Percentiles rank a stretch among this genome's conserved stretches.
These are phyloP conservation scores for Mycena vulgaris DNA, from an alignment of 768 basidiomycete species.

Conservation along the genomic window DNA sequence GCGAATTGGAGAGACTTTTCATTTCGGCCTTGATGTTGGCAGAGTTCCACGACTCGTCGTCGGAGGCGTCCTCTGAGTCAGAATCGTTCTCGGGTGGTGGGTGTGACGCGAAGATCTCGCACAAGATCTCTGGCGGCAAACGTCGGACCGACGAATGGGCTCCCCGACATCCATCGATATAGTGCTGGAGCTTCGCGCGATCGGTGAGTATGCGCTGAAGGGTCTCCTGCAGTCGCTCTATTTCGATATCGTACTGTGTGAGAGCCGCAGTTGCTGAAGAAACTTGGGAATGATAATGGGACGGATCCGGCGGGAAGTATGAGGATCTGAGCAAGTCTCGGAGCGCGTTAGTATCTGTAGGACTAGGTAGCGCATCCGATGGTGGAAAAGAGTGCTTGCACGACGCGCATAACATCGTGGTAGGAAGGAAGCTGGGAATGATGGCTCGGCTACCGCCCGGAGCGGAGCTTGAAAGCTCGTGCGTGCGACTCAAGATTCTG, in stretches of 20 bases:
- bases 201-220: background rate
- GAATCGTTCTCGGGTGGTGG: background rate
- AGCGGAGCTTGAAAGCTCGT: too few relatives aligned
- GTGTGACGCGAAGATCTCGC: slow-evolving; percentile 2
- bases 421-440: background rate
- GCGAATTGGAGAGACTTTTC: background rate
- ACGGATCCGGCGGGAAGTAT: background rate
- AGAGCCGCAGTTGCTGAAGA: background rate
- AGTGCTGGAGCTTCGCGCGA: background rate
- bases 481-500: too few relatives aligned
- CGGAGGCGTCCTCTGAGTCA: too few relatives aligned
- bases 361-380: background rate
- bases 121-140: background rate
- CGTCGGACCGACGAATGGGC: background rate
- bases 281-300: background rate
- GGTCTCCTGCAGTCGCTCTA: background rate
- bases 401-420: background rate
- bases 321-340: background rate
- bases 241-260: background rate
- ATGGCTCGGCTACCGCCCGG: too few relatives aligned
- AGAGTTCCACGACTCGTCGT: too few relatives aligned
- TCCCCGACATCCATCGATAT: background rate
- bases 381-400: background rate
- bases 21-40: background rate
- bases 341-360: background rate